Conservation (phyloP, 1,284 basidiomycete genomes). For the Filobasidium uniguttulatum region DNA sequence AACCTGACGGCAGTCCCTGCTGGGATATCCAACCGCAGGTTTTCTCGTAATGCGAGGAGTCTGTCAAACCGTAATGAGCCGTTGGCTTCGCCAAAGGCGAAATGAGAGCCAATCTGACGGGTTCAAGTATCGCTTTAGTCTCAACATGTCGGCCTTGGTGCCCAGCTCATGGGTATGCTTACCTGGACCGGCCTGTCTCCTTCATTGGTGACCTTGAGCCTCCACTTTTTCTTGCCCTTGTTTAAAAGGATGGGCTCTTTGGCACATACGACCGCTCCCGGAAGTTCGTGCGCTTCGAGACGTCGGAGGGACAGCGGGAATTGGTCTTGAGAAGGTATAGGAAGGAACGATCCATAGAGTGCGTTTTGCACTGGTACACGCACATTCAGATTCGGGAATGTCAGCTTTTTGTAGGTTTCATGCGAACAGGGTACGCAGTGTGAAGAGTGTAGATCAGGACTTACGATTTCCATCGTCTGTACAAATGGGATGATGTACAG, state of each 20-base stretch:
- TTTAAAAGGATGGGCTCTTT: constrained; percentile 64
- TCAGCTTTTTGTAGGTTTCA: too few relatives aligned
- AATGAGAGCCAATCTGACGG: constrained; percentile 72
- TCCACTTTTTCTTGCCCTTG: constrained; percentile 52
- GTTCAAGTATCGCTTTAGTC: neutral
- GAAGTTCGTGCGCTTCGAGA: constrained; percentile 45
- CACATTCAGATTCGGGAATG: neutral
- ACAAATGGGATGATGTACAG: constrained; percentile 85
- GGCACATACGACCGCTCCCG: constrained; percentile 60
- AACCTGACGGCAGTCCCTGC: constrained; percentile 89
- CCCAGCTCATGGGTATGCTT: constrained; percentile 13
- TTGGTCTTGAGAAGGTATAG: constrained; percentile 51
- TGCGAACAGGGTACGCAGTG: neutral
- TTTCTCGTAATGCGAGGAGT: constrained; percentile 51
- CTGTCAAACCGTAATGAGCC: constrained; percentile 70
- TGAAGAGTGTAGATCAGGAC: constrained; percentile 12
- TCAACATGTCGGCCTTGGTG: neutral
- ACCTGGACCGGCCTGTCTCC: constrained; percentile 92
- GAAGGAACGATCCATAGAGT: constrained; percentile 84
- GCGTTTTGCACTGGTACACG: constrained; percentile 48
- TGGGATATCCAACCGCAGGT: constrained; percentile 67
- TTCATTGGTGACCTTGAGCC: constrained; percentile 71
- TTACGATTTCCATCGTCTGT: constrained; percentile 56
- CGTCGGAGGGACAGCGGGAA: constrained; percentile 49
- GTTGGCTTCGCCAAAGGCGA: constrained; percentile 87